Evolutionary conservation across 495 filamentous ascomycete genomes (phyloP).

Genomic region (Hapsidospora chrysogenum): DNA sequence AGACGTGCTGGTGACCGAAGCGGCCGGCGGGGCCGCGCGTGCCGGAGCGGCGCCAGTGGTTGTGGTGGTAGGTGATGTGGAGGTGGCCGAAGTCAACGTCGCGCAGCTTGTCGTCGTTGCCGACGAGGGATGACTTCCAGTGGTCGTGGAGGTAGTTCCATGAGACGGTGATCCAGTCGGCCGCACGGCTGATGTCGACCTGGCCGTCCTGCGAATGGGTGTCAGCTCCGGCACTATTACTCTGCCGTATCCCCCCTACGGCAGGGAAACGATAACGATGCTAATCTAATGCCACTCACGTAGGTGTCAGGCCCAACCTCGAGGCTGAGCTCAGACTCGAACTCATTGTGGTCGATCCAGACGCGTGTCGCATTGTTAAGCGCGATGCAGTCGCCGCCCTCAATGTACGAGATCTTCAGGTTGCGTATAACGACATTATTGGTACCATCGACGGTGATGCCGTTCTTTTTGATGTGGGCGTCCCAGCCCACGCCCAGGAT

Average conservation of each 20-base stretch:
- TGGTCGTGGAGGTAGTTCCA: conserved; percentile 41
- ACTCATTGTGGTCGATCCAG: conserved; percentile 54
- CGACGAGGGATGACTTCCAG: conserved; percentile 47
- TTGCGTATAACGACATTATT: conserved; percentile 46
- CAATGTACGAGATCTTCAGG: conserved; percentile 34
- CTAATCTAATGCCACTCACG: no score
- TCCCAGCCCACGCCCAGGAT: conserved; percentile 30
- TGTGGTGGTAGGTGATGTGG: conserved; percentile 43
- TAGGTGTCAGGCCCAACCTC: conserved; percentile 9
- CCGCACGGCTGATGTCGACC: conserved; percentile 39
- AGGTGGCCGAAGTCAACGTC: conserved; percentile 34
- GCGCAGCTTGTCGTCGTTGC: conserved; percentile 37
- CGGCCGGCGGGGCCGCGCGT: conserved; percentile 43
- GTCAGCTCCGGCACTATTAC: no score
- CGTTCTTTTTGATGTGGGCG: conserved; percentile 12
- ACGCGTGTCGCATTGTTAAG: conserved; percentile 40
- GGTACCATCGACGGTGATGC: conserved; percentile 26
- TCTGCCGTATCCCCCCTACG: no score
- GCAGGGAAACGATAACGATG: no score
- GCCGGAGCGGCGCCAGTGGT: conserved; percentile 43
- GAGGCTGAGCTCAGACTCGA: conserved; percentile 32
- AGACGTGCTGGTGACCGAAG: conserved; percentile 43
- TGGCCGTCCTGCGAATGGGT: conserved; percentile 58
- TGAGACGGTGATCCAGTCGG: conserved; percentile 34
- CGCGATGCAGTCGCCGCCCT: conserved; percentile 42